phyloP scores from a whole-genome alignment of 345 rosid species.

The Schrenkiella parvula region DNA sequence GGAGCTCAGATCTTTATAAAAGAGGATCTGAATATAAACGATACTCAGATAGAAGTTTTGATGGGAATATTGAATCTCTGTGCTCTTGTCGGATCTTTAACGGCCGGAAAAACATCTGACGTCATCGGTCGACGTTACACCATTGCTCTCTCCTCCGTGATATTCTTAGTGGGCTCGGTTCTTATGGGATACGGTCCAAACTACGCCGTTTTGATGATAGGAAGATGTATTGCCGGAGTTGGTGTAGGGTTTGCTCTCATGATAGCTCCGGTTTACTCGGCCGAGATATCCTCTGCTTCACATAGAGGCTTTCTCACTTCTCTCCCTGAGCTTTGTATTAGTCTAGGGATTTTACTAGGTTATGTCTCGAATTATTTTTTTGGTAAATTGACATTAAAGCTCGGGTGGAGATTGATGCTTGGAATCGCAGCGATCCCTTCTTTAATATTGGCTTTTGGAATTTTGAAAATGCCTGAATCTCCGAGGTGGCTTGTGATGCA shows the following conservation, averaged over 20 bases:
- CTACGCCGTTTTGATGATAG: conserved; percentile 51
- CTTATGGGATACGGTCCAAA: conserved; percentile 77
- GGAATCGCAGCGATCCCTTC: conserved; percentile 73
- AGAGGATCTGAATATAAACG: conserved; percentile 60
- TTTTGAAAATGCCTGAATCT: conserved; percentile 70
- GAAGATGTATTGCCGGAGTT: conserved; percentile 73
- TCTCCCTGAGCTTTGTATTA: conserved; percentile 68
- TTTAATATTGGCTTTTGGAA: conserved; percentile 38
- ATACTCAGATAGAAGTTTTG: conserved; percentile 53
- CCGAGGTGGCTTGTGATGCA: conserved; percentile 75
- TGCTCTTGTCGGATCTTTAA: conserved; percentile 64
- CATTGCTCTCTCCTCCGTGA: conserved; percentile 49
- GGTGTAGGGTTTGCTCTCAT: conserved; percentile 85
- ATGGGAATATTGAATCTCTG: conserved; percentile 71
- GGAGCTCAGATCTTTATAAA: conserved; percentile 83
- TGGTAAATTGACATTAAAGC: conserved; percentile 43
- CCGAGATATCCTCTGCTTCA: conserved; percentile 64
- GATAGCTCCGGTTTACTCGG: conserved; percentile 86
- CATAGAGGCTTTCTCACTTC: conserved; percentile 64
- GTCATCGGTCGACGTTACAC: conserved; percentile 79
- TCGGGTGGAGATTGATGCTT: conserved; percentile 90
- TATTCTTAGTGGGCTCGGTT: conserved; percentile 66
- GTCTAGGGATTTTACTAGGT: conserved; percentile 69
- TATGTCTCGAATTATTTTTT: conserved; percentile 63
- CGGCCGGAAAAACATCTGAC: conserved; percentile 86